Conservation (phyloP, 2,329 filamentous ascomycete genomes). For the Aureobasidium sp. region DNA sequence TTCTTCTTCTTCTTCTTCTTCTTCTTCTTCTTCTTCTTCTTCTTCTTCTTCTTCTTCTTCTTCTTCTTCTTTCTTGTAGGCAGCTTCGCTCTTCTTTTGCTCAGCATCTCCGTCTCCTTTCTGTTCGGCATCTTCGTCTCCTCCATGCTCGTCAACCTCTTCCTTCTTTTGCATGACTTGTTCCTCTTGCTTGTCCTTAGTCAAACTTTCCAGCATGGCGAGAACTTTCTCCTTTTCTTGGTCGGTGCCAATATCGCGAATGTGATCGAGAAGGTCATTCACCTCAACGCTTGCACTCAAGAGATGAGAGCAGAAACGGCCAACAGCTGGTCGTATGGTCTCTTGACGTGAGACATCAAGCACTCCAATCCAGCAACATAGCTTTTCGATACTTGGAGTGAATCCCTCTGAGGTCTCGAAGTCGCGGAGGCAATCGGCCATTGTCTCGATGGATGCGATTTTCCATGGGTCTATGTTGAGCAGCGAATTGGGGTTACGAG, state of each 20-base stretch:
- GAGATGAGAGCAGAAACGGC: neutral
- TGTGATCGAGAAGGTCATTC: fast-evolving
- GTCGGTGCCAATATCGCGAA: neutral
- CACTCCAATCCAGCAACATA: neutral
- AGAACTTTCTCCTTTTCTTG: neutral
- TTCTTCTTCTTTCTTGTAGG: neutral
- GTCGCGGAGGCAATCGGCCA: neutral
- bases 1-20: no score
- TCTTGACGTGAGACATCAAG: neutral
- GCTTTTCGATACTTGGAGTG: neutral
- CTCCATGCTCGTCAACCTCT: neutral
- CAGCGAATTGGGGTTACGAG: no score
- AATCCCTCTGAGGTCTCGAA: neutral
- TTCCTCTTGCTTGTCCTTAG: no score
- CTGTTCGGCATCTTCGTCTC: neutral
- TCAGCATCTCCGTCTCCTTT: neutral
- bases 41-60: no score
- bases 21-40: no score
- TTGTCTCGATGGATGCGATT: neutral
- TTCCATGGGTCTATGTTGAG: neutral
- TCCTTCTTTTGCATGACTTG: neutral
- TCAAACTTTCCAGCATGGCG: neutral
- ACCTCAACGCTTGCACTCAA: fast-evolving
- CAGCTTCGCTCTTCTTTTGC: neutral
- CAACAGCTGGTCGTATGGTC: neutral